phyloP scores from a whole-genome alignment of 768 basidiomycete species.

The Termitomyces sp. region DNA sequence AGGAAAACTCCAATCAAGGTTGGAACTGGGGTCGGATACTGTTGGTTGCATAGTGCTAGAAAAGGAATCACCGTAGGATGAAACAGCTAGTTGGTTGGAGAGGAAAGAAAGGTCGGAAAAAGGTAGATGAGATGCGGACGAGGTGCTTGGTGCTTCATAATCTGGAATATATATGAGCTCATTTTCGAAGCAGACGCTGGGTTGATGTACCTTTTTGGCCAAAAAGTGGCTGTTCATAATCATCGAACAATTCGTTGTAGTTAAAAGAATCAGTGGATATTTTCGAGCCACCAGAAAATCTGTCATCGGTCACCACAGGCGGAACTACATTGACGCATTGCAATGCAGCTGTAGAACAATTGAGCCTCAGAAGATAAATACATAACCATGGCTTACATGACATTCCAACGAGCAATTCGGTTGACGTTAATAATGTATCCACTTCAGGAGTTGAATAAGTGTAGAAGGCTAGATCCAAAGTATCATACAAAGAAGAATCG shows the following conservation, averaged over 20 bases:
- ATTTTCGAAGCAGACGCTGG: neutral
- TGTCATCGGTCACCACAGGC: neutral
- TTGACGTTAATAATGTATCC: neutral
- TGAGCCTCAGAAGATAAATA: neutral
- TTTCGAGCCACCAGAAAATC: too few species aligned
- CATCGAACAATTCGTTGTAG: constrained; percentile 6
- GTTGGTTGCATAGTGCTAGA: neutral
- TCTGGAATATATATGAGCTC: neutral
- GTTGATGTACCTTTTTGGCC: neutral
- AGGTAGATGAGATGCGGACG: neutral
- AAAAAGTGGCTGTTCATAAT: neutral
- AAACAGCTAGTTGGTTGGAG: constrained; percentile 1
- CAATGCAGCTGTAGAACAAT: neutral
- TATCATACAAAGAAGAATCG: constrained; percentile 16
- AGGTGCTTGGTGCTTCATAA: neutral
- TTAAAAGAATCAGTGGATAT: neutral
- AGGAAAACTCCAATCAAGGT: neutral
- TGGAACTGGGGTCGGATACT: neutral
- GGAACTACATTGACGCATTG: neutral
- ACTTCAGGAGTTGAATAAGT: neutral
- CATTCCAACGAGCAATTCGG: neutral
- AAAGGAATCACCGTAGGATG: neutral
- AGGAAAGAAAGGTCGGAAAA: neutral
- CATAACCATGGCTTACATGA: neutral
- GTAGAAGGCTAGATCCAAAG: constrained; percentile 1